These are phyloP conservation scores for Astrothelium subdiscretum DNA, from an alignment of 495 filamentous ascomycete genomes.

Conservation along the genomic window DNA sequence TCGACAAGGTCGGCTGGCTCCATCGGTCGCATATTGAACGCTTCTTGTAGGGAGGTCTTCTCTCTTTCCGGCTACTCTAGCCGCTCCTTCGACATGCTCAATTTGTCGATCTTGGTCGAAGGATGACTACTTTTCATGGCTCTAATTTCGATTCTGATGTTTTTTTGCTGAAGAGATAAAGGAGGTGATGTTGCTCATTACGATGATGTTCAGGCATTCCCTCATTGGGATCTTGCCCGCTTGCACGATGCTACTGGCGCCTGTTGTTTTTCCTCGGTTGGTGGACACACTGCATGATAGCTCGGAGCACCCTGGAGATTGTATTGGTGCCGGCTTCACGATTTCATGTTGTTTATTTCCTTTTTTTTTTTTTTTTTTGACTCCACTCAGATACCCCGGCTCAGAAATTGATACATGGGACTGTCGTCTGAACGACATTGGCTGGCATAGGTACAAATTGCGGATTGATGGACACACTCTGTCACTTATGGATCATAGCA, in stretches of 20 bases:
- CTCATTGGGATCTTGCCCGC: neutral
- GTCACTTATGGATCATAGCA: neutral
- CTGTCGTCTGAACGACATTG: neutral
- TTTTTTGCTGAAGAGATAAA: neutral
- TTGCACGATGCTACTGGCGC: neutral
- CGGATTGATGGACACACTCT: neutral
- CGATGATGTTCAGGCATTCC: neutral
- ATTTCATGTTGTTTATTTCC: no score
- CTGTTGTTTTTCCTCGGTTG: neutral
- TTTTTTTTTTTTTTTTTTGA: no score
- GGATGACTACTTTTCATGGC: neutral
- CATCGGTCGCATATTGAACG: slow-evolving; percentile 47
- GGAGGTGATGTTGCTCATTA: neutral
- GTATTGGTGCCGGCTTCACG: neutral
- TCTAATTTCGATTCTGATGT: slow-evolving; percentile 1
- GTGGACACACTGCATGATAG: neutral
- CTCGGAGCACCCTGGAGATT: neutral
- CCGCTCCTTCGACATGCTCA: no score
- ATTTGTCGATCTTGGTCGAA: neutral
- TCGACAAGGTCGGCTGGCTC: slow-evolving; percentile 84
- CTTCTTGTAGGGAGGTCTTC: slow-evolving; percentile 28
- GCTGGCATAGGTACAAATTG: neutral
- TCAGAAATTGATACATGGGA: neutral
- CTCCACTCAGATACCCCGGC: slow-evolving; percentile 5
- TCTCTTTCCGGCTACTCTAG: no score